A percentile compares a stretch with the other conserved stretches of the same genome.
Conservation (phyloP, 441 rosid species). For the Aleurites moluccanus region DNA sequence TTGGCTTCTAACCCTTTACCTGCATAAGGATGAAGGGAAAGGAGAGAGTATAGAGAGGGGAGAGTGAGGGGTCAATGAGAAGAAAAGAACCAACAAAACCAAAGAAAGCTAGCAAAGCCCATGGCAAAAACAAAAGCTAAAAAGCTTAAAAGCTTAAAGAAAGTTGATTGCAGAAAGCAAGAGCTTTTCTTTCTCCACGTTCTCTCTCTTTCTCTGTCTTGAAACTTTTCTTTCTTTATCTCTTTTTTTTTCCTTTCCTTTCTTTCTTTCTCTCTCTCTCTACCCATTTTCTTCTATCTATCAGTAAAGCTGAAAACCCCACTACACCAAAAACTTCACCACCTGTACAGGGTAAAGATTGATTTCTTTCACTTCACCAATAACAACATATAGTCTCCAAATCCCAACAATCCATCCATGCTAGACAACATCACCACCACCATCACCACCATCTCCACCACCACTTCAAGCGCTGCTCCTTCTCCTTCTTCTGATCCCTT, state of each 20-base stretch:
- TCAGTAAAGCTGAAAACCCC: conserved; percentile 67
- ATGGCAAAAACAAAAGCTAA: conserved; percentile 23
- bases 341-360: conserved; percentile 30
- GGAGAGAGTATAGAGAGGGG: conserved; percentile 10
- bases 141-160: conserved; percentile 39
- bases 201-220: conserved; percentile 11
- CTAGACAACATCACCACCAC: conserved; percentile 30
- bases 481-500: conserved; percentile 54
- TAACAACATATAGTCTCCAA: conserved; percentile 29
- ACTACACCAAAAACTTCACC: conserved; percentile 37
- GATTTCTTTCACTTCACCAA: conserved; percentile 31
- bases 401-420: conserved; percentile 34
- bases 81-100: not conserved
- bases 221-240: not conserved
- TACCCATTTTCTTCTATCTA: conserved; percentile 32
- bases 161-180: conserved; percentile 73
- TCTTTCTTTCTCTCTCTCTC: conserved; percentile 28
- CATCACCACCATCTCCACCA: conserved; percentile 17
- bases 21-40: conserved; percentile 19
- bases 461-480: conserved; percentile 35
- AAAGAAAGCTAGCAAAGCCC: not conserved
- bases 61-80: conserved; percentile 40
- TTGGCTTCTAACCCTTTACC: conserved; percentile 27
- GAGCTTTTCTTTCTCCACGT: conserved; percentile 37
- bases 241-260: conserved; percentile 9